Evolutionary conservation across 495 filamentous ascomycete genomes (phyloP).

Genomic region (Parathielavia hyrcaniae): DNA sequence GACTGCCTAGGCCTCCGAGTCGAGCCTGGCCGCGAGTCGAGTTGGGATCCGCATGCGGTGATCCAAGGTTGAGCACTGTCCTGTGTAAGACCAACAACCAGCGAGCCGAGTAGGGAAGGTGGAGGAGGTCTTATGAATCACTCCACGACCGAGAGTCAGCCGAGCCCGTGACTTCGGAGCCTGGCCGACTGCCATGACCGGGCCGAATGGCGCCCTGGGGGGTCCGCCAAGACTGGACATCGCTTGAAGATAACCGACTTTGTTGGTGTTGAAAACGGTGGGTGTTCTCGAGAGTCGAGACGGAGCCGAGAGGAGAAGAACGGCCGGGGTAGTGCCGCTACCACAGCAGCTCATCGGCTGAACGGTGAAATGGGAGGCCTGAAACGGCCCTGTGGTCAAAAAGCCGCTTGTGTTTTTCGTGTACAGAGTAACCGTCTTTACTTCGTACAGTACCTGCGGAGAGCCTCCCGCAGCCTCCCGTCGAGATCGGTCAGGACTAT

Average conservation of each 20-base stretch:
- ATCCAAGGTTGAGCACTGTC: not conserved
- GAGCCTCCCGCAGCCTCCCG: no score
- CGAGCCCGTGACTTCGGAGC: constrained; percentile 10
- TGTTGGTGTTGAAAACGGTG: no score
- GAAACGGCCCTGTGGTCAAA: constrained; percentile 6
- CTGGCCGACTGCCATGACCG: constrained; percentile 10
- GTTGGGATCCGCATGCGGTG: not conserved
- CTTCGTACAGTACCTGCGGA: no score
- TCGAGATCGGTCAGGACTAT: no score
- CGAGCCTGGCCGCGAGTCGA: not conserved
- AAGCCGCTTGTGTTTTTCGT: not conserved
- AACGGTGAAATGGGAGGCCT: not conserved
- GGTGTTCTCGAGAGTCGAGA: not conserved
- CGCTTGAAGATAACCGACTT: no score
- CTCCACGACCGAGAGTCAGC: constrained; percentile 14
- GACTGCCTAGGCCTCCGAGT: not conserved
- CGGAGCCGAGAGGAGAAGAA: constrained; percentile 19
- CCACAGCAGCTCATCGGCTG: constrained; percentile 8
- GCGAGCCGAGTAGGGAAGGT: constrained; percentile 3
- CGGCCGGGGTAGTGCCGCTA: constrained; percentile 35
- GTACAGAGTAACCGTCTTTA: no score
- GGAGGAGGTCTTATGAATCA: constrained; percentile 10
- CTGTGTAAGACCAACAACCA: not conserved
- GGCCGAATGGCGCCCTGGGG: not conserved
- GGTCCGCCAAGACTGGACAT: not conserved